Evolutionary conservation across 345 rosid species (phyloP).

Genomic region (Dipteronia sinensis): DNA sequence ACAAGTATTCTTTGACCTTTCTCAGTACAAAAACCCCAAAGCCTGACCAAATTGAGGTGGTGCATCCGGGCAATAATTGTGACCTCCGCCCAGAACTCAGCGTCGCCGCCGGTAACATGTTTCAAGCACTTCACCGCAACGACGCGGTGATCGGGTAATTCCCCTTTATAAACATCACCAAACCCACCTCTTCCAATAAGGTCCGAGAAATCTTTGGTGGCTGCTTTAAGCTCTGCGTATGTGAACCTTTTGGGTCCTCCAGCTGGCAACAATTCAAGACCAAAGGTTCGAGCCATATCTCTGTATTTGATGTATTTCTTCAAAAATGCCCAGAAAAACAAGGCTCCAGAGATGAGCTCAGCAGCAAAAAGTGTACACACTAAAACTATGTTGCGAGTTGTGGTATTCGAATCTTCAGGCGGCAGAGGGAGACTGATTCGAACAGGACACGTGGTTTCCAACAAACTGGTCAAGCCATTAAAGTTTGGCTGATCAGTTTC

Average conservation of each 20-base stretch:
- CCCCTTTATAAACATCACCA: constrained; percentile 71
- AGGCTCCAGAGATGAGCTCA: constrained; percentile 57
- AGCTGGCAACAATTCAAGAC: constrained; percentile 66
- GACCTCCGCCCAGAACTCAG: constrained; percentile 74
- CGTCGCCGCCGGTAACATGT: constrained; percentile 57
- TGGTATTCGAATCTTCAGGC: constrained; percentile 50
- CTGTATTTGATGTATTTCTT: constrained; percentile 68
- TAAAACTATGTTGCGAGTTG: constrained; percentile 51
- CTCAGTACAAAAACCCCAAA: constrained; percentile 74
- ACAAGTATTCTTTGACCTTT: constrained; percentile 63
- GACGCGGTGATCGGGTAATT: constrained; percentile 53
- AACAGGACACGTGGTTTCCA: constrained; percentile 61
- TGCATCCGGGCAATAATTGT: constrained; percentile 71
- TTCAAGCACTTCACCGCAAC: constrained; percentile 72
- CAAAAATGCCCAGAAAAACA: constrained; percentile 62
- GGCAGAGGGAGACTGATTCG: constrained; percentile 57
- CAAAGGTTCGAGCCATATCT: constrained; percentile 71
- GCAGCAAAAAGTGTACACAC: constrained; percentile 60
- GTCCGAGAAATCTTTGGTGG: constrained; percentile 50
- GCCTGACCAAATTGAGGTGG: constrained; percentile 63
- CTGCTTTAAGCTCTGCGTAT: constrained; percentile 55
- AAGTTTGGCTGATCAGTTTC: constrained; percentile 42
- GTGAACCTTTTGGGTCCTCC: constrained; percentile 70
- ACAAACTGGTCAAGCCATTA: constrained; percentile 53
- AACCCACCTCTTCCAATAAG: constrained; percentile 67